Evolutionary conservation across 495 filamentous ascomycete species (phyloP).

Genomic region (Aspergillus saccharolyticus): DNA sequence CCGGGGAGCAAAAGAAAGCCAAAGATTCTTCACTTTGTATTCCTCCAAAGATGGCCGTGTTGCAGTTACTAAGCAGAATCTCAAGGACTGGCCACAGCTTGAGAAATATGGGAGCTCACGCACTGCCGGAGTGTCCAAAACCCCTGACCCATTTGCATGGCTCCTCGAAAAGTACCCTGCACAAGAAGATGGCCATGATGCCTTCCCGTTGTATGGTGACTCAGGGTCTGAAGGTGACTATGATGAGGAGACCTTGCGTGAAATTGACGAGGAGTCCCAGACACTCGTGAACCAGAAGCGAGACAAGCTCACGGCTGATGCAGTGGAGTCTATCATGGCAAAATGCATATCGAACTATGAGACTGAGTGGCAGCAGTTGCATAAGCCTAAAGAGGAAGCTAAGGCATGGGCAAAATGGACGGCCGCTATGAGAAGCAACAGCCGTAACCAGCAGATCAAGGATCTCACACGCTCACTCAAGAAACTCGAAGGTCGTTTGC

Average conservation of each 20-base stretch:
- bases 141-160: constrained; percentile 11
- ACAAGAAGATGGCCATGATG: constrained; percentile 38
- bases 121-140: neutral
- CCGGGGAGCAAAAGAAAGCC: constrained; percentile 3
- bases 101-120: neutral
- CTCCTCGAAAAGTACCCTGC: constrained; percentile 45
- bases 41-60: constrained; percentile 19
- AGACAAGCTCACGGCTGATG: constrained; percentile 35
- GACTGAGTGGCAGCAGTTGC: constrained; percentile 51
- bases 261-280: constrained; percentile 54
- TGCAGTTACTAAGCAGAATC: constrained; percentile 20
- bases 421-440: constrained; percentile 32
- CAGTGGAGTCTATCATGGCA: constrained; percentile 48
- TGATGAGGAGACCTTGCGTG: constrained; percentile 54
- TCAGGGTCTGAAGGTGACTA: constrained; percentile 54
- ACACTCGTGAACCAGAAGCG: constrained; percentile 15
- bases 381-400: constrained; percentile 46
- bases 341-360: constrained; percentile 49
- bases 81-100: constrained; percentile 22
- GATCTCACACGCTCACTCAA: constrained; percentile 20
- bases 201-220: constrained; percentile 61
- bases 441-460: constrained; percentile 25
- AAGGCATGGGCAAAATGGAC: constrained; percentile 62
- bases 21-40: constrained; percentile 24
- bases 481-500: constrained; percentile 43